These are phyloP conservation scores for Quercus ilex DNA, from an alignment of 306 rosid genomes.

Conservation along the genomic window DNA sequence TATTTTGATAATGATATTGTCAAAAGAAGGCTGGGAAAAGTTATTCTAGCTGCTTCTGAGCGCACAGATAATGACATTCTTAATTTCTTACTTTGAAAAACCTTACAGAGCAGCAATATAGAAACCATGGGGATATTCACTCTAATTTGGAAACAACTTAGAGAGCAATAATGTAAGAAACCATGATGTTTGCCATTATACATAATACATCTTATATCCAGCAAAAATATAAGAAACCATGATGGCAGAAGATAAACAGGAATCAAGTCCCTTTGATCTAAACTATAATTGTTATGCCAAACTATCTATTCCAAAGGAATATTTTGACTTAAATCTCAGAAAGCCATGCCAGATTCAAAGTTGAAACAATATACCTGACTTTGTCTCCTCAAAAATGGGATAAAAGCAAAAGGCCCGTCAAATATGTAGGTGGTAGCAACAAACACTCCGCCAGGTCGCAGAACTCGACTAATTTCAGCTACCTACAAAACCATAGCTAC, in stretches of 20 bases:
- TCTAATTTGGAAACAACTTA: neutral
- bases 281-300: neutral
- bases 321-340: neutral
- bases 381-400: conserved; percentile 53
- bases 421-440: conserved; percentile 73
- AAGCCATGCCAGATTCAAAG: neutral
- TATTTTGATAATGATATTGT: too few species aligned
- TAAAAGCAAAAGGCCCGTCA: conserved; percentile 55
- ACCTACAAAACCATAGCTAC: conserved; percentile 48
- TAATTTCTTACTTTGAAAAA: too few species aligned
- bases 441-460: conserved; percentile 90
- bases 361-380: conserved; percentile 52
- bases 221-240: neutral
- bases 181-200: neutral
- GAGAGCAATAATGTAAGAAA: neutral
- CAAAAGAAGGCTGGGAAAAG: neutral
- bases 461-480: conserved; percentile 82
- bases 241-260: conserved; percentile 6
- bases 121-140: too few species aligned
- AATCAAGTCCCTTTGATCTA: conserved; percentile 5
- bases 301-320: conserved; percentile 6
- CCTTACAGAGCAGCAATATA: too few species aligned
- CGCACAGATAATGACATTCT: too few species aligned
- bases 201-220: neutral
- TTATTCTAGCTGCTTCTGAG: neutral